Percentiles rank a stretch among this genome's conserved stretches.
phyloP scores from a whole-genome alignment of 306 rosid genomes.

The Trifolium repens region DNA sequence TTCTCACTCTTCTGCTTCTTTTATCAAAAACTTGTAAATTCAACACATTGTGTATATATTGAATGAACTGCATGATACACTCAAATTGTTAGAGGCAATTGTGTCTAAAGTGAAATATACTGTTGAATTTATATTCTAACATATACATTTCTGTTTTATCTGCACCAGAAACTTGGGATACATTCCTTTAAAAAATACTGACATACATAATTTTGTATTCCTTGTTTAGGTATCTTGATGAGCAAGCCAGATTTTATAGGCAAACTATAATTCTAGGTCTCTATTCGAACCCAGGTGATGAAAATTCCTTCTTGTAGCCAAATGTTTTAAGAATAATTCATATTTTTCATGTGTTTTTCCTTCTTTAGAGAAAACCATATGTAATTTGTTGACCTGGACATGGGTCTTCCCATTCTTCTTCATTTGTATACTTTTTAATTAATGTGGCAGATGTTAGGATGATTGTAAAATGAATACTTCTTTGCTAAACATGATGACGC shows the following conservation, averaged over 20 bases:
- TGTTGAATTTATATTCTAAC: too few species aligned
- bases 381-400: neutral
- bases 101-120: constrained; percentile 4
- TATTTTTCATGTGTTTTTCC: constrained; percentile 22
- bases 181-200: constrained; percentile 1
- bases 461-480: constrained; percentile 8
- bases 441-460: constrained; percentile 31
- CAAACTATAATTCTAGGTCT: constrained; percentile 77
- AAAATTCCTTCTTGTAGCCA: constrained; percentile 24
- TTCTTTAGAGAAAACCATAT: constrained; percentile 14
- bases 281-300: constrained; percentile 74
- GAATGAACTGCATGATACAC: constrained; percentile 19
- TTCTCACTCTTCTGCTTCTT: neutral
- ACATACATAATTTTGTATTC: constrained; percentile 36
- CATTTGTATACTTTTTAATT: constrained; percentile 25
- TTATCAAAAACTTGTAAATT: neutral
- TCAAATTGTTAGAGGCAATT: constrained; percentile 15
- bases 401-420: constrained; percentile 10
- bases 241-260: constrained; percentile 73
- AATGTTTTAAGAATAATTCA: constrained; percentile 11
- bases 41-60: constrained; percentile 23
- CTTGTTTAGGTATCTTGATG: constrained; percentile 74
- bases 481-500: constrained; percentile 16
- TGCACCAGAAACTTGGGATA: constrained; percentile 20
- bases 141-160: neutral